Conservation (phyloP, 2,329 filamentous ascomycete genomes). For the Metarhizium sp. region DNA sequence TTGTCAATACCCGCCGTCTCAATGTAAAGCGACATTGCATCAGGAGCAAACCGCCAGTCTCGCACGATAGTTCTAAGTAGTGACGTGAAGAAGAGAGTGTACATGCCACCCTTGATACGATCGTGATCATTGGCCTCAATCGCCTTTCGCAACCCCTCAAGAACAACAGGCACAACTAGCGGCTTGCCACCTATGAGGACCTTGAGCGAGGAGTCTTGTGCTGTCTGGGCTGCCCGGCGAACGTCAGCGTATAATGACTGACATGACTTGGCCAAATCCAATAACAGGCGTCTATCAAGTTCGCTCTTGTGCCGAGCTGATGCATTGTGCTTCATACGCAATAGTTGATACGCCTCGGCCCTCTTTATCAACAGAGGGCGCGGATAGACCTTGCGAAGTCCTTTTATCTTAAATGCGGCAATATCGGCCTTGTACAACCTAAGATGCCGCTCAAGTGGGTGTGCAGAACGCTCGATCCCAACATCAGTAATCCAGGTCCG, state of each 20-base stretch:
- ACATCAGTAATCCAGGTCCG: slow-evolving; percentile 96
- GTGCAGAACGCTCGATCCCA: slow-evolving; percentile 89
- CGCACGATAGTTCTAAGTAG: slow-evolving; percentile 78
- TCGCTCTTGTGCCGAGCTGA: slow-evolving; percentile 79
- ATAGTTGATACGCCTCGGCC: slow-evolving; percentile 88
- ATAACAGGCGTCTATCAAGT: slow-evolving; percentile 74
- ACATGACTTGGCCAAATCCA: slow-evolving; percentile 83
- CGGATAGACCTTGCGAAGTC: slow-evolving; percentile 84
- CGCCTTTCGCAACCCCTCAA: slow-evolving; percentile 69
- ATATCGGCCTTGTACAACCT: slow-evolving; percentile 80
- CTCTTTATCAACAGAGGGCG: slow-evolving; percentile 84
- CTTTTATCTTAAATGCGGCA: slow-evolving; percentile 88
- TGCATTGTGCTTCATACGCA: slow-evolving; percentile 89
- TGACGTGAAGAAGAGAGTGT: slow-evolving; percentile 81
- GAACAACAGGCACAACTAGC: slow-evolving; percentile 79
- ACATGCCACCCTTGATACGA: slow-evolving; percentile 90
- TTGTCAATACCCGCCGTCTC: slow-evolving; percentile 85
- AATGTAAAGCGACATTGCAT: slow-evolving; percentile 84
- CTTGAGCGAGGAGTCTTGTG: slow-evolving; percentile 88
- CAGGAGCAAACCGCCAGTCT: slow-evolving; percentile 91
- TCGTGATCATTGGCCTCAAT: slow-evolving; percentile 75
- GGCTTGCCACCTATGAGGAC: slow-evolving; percentile 80
- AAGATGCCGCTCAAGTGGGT: slow-evolving; percentile 79
- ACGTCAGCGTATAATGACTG: slow-evolving; percentile 93
- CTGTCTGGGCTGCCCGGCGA: slow-evolving; percentile 83